These are phyloP conservation scores for Amauroascus verrucosus DNA, from an alignment of 2,329 filamentous ascomycete species.

Conservation along the genomic window DNA sequence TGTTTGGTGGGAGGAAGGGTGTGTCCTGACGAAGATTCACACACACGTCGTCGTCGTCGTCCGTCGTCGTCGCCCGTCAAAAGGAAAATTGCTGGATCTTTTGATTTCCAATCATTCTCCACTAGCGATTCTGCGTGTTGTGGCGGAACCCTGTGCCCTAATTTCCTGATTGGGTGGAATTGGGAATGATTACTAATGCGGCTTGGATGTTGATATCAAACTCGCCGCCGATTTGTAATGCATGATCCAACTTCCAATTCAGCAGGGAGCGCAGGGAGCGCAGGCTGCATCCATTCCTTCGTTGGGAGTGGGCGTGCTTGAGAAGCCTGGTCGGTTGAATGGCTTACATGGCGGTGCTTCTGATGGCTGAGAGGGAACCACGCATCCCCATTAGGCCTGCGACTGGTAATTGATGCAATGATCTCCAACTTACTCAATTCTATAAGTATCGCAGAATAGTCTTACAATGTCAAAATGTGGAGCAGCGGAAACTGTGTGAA, in stretches of 20 bases:
- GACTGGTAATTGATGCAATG: not conserved
- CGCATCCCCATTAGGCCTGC: not conserved
- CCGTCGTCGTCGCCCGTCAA: slow-evolving; percentile 17
- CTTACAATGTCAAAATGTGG: too few species aligned
- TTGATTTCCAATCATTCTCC: slow-evolving; percentile 30
- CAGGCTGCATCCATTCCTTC: too few species aligned
- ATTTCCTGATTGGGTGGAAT: slow-evolving; percentile 4
- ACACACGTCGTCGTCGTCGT: slow-evolving; percentile 18
- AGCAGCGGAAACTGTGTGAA: too few species aligned
- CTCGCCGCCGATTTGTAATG: too few species aligned
- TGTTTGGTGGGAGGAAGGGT: slow-evolving; percentile 23
- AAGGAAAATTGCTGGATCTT: slow-evolving; percentile 11
- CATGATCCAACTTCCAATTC: too few species aligned
- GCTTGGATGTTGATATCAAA: not conserved
- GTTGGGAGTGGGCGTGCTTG: too few species aligned
- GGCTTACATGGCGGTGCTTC: too few species aligned
- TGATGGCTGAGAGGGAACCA: not conserved
- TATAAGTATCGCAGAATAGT: too few species aligned
- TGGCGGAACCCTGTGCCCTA: slow-evolving; percentile 38
- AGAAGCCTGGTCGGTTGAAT: too few species aligned
- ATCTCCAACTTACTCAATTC: too few species aligned
- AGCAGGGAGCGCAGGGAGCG: too few species aligned
- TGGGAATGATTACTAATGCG: not conserved
- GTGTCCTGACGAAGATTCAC: too few species aligned
- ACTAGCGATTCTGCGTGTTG: slow-evolving; percentile 21